Base-by-base conservation (phyloP, 768 basidiomycete genomes). In the Termitomyces eurrhizus region DNA sequence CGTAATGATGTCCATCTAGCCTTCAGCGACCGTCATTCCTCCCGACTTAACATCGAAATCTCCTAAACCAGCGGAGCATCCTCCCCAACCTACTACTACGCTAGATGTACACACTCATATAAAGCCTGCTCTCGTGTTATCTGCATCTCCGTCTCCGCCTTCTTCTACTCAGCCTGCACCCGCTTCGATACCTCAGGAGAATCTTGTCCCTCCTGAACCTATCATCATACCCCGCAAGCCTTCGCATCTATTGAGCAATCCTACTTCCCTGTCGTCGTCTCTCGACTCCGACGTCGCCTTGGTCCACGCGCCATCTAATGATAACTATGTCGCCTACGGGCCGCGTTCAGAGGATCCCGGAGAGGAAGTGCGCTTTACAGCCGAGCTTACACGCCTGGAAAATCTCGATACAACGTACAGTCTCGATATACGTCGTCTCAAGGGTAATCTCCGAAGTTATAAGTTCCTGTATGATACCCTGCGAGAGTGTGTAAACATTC, bases 331-430 rank as follows among this genome's bases (percentile, higher is more conserved):
- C 32, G 51, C 53, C 2, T 67, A 94, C 64, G 92, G 93, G 2
- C 81, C 87, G 48, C 64, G 72, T 41, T 69, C 81, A 6, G 83
- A 89, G 60, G 95, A 98, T 68, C 79, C 84, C 41, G 90, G 89
- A 39, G 95, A 92, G 67, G 95, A 98, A 80, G 92, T 98, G 59
- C 86, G 90, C 59, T 96, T 98, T 76, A 90, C 88, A 4, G 87
- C 97, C 60, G 96, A 98, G 77, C 76, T 98, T 45, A 97, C 95
- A 24, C 80, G 87, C 64, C 78, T 98, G 60, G 87, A 88, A 65
- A 86, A 91, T 58, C 79, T 98, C 59, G 86, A 87, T 60, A 89
- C 87, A 62, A 90, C 93, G 36, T 94, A 91, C 69, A 88, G 88
- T 72, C 78, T 98, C 54, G 95, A 97, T 72, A 89, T 97, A 67